Conservation (phyloP, 345 rosid genomes). For the Euphorbia lathyris region DNA sequence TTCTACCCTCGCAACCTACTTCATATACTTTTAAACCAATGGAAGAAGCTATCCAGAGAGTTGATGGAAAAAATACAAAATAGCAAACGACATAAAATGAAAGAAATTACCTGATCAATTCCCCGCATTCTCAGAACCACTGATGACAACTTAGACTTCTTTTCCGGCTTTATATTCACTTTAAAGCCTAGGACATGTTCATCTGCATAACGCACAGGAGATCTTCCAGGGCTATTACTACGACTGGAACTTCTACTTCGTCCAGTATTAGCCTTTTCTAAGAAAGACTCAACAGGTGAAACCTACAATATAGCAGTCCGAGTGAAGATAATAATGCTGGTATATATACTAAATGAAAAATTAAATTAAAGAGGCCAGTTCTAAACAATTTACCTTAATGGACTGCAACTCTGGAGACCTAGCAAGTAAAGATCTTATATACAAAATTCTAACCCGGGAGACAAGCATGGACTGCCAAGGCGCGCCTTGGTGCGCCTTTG, state of each 20-base stretch:
- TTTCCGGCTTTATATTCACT: slow-evolving; percentile 90
- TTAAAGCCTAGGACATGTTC: slow-evolving; percentile 74
- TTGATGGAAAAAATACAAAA: neutral
- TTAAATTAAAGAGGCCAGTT: too few species aligned
- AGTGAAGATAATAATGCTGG: too few species aligned
- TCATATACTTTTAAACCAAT: neutral
- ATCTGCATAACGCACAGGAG: slow-evolving; percentile 67
- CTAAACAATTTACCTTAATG: too few species aligned
- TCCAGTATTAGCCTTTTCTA: slow-evolving; percentile 80
- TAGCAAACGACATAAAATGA: slow-evolving; percentile 8
- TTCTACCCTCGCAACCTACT: too few species aligned
- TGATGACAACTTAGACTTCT: slow-evolving; percentile 85
- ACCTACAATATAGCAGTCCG: too few species aligned
- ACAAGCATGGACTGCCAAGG: too few species aligned
- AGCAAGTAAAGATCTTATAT: too few species aligned
- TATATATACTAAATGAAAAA: too few species aligned
- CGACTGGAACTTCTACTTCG: slow-evolving; percentile 79
- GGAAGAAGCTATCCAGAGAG: neutral
- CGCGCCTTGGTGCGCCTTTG: too few species aligned
- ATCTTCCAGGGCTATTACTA: slow-evolving; percentile 91
- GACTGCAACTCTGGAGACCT: too few species aligned
- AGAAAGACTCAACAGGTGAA: slow-evolving; percentile 72
- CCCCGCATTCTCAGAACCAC: slow-evolving; percentile 98
- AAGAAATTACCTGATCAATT: slow-evolving; percentile 68
- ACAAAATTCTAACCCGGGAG: too few species aligned